Evolutionary conservation across 2,329 filamentous ascomycete genomes (phyloP).

Genomic region (Xylaria sp.): DNA sequence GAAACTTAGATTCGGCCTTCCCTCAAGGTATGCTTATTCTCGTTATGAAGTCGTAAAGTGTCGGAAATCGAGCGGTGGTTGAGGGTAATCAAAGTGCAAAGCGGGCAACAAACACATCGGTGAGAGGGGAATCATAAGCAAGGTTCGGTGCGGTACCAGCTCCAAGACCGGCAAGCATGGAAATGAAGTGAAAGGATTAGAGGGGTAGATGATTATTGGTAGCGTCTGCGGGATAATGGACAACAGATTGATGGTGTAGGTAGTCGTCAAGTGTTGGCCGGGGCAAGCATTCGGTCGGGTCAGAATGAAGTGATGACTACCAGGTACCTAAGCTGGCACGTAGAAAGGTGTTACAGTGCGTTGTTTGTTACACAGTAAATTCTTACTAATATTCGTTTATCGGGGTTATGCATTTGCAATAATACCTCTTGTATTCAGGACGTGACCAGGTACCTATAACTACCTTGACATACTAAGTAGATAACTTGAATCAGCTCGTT

Average conservation of each 20-base stretch:
- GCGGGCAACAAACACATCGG: conserved; percentile 5
- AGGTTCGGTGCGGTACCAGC: not conserved
- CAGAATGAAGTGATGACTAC: conserved; percentile 8
- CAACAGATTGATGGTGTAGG: conserved; percentile 5
- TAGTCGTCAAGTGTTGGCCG: conserved; percentile 12
- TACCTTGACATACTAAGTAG: not conserved
- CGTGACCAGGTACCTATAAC: not conserved
- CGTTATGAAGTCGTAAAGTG: conserved; percentile 7
- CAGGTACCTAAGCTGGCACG: not conserved
- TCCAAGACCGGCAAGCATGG: not conserved
- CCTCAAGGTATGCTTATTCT: conserved; percentile 5
- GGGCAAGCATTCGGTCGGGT: not conserved
- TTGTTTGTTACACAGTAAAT: not conserved
- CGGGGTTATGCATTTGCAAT: not conserved
- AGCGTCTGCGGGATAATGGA: conserved; percentile 4
- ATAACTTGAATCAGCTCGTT: too few species aligned
- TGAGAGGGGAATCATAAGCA: not conserved
- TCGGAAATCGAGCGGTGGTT: conserved; percentile 8
- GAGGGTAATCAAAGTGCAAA: conserved; percentile 12
- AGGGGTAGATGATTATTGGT: not conserved
- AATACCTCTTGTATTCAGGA: not conserved
- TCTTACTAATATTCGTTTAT: not conserved
- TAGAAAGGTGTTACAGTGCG: not conserved
- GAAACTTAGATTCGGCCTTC: not conserved
- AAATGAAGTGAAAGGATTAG: not conserved